These are phyloP conservation scores for Inga laurina DNA, from an alignment of 306 rosid species.

Conservation along the genomic window DNA sequence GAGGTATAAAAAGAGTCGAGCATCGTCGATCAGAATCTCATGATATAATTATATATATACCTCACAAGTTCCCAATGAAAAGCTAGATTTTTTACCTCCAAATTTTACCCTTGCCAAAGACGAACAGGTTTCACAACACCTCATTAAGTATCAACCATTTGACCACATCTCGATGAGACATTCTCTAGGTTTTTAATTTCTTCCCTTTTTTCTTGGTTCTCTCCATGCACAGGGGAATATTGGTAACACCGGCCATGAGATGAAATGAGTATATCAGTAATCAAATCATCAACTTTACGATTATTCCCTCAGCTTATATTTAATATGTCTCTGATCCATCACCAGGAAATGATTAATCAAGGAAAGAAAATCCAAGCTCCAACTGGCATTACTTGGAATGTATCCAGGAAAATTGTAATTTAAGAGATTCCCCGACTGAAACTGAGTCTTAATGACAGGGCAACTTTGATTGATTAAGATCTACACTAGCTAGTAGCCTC, in stretches of 20 bases:
- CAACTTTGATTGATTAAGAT: conserved; percentile 43
- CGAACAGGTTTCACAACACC: background rate
- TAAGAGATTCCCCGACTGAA: conserved; percentile 46
- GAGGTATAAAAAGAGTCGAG: background rate
- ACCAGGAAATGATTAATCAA: conserved; percentile 21
- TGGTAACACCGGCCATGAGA: conserved; percentile 6
- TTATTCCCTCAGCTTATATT: conserved; percentile 12
- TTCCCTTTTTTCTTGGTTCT: conserved; percentile 31
- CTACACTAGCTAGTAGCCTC: background rate
- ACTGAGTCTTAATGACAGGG: conserved; percentile 24
- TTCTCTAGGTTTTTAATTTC: conserved; percentile 35
- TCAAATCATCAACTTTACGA: background rate
- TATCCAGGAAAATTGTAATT: conserved; percentile 44
- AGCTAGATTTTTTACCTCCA: background rate
- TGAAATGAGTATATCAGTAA: background rate
- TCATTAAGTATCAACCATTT: background rate
- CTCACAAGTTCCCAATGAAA: background rate
- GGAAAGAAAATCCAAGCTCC: conserved; percentile 43
- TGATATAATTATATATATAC: background rate
- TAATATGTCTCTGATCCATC: conserved; percentile 25
- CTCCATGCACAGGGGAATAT: conserved; percentile 35
- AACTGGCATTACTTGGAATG: conserved; percentile 67
- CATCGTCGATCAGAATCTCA: background rate
- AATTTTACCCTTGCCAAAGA: background rate
- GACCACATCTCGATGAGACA: conserved; percentile 40